A percentile compares a stretch with the other conserved stretches of the same genome.
These are phyloP conservation scores for Cymbidium sinense DNA, from an alignment of 106 monocot species.

Conservation along the genomic window DNA sequence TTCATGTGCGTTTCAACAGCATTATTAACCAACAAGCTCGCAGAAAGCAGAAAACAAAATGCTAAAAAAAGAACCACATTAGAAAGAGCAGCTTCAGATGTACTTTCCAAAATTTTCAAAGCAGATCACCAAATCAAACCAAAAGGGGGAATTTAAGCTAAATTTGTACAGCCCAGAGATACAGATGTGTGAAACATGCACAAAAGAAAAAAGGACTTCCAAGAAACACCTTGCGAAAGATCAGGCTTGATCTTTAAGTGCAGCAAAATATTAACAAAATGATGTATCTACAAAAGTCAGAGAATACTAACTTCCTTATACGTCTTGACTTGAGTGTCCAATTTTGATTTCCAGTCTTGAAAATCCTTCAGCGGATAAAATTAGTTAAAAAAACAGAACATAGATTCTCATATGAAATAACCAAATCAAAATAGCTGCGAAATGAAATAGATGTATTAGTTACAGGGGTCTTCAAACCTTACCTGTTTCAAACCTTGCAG, in stretches of 20 bases:
- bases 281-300: neutral
- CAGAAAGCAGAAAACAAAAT: neutral
- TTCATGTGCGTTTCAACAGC: neutral
- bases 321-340: constrained; percentile 60
- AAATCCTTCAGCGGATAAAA: constrained; percentile 38
- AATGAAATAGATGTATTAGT: too few species aligned
- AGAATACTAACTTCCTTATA: constrained; percentile 50
- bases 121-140: neutral
- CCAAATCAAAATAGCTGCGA: too few species aligned
- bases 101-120: neutral
- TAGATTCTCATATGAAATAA: neutral
- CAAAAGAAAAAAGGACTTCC: neutral
- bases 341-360: constrained; percentile 44
- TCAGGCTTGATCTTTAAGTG: neutral
- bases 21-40: neutral
- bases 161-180: neutral
- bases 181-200: neutral
- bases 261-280: neutral
- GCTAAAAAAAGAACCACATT: neutral
- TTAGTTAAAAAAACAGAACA: neutral
- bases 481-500: constrained; percentile 54
- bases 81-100: neutral
- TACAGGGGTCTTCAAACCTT: neutral
- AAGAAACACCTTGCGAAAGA: neutral
- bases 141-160: neutral